Conservation (phyloP, 108 stramenopile genomes). For the Licmophora abbreviata region DNA sequence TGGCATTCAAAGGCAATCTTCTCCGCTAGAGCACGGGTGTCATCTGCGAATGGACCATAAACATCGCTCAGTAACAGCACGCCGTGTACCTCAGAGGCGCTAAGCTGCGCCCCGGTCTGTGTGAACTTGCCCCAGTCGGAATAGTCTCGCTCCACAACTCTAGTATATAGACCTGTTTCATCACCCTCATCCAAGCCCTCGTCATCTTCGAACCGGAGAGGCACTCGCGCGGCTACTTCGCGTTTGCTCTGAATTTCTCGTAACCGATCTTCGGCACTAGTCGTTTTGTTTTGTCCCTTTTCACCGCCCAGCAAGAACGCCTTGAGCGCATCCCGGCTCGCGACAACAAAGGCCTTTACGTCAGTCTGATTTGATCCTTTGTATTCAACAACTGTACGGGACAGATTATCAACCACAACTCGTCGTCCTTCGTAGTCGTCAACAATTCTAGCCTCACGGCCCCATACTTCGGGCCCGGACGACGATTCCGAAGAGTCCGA, state of each 20-base stretch:
- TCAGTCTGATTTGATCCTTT: conserved; percentile 53
- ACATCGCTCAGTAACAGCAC: conserved; percentile 76
- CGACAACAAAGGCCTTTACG: conserved; percentile 78
- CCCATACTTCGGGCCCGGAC: conserved; percentile 76
- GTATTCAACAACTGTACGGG: conserved; percentile 64
- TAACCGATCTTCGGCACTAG: conserved; percentile 39
- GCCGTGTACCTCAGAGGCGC: conserved; percentile 72
- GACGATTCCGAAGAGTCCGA: conserved; percentile 11
- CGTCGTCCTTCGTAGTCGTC: conserved; percentile 73
- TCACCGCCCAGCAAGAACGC: conserved; percentile 53
- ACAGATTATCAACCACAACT: conserved; percentile 62
- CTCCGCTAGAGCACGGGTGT: conserved; percentile 64
- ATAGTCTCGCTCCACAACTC: conserved; percentile 61
- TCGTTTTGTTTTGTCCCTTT: conserved; percentile 9
- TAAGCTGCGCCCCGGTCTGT: conserved; percentile 70
- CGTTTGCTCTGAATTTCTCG: conserved; percentile 57
- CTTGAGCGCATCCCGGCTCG: conserved; percentile 56
- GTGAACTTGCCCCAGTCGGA: conserved; percentile 78
- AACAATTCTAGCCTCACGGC: conserved; percentile 67
- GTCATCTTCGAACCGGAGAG: conserved; percentile 39
- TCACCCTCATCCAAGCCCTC: conserved; percentile 48
- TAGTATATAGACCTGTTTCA: conserved; percentile 42
- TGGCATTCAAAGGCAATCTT: conserved; percentile 91
- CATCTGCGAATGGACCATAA: conserved; percentile 62
- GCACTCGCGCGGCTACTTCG: conserved; percentile 26